These are phyloP conservation scores for Mytilinidion resinicola DNA, from an alignment of 495 filamentous ascomycete species.

Conservation along the genomic window DNA sequence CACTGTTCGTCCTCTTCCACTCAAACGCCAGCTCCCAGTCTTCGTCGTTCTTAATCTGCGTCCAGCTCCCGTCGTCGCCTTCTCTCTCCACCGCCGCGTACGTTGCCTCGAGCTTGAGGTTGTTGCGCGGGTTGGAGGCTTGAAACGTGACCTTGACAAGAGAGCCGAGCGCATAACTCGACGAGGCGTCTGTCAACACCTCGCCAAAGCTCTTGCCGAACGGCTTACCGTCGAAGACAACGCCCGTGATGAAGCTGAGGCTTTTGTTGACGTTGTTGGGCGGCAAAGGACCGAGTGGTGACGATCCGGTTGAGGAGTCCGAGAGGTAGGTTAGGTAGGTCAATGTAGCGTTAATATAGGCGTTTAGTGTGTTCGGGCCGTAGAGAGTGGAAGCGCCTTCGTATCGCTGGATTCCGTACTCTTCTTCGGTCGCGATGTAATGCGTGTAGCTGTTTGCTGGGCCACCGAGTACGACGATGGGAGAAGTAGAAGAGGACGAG, in stretches of 20 bases:
- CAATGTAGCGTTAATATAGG: slow-evolving; percentile 80
- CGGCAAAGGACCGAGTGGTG: slow-evolving; percentile 55
- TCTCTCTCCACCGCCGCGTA: slow-evolving; percentile 73
- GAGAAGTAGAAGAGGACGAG: slow-evolving; percentile 33
- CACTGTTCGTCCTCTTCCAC: slow-evolving; percentile 67
- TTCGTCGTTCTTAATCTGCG: slow-evolving; percentile 58
- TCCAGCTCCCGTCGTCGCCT: slow-evolving; percentile 51
- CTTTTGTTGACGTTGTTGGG: slow-evolving; percentile 77
- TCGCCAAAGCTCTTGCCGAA: slow-evolving; percentile 73
- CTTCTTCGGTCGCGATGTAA: slow-evolving; percentile 89
- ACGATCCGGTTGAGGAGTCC: slow-evolving; percentile 33
- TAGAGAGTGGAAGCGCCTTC: slow-evolving; percentile 94
- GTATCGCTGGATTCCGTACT: slow-evolving; percentile 86
- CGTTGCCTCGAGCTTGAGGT: slow-evolving; percentile 69
- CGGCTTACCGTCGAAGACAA: slow-evolving; percentile 67
- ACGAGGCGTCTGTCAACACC: slow-evolving; percentile 52
- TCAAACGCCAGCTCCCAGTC: slow-evolving; percentile 78
- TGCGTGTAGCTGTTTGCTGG: slow-evolving; percentile 95
- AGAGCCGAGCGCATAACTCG: slow-evolving; percentile 52
- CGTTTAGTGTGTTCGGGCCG: slow-evolving; percentile 83
- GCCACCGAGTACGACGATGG: slow-evolving; percentile 81
- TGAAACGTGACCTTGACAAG: slow-evolving; percentile 64
- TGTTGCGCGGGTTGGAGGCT: slow-evolving; percentile 86
- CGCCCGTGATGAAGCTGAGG: slow-evolving; percentile 72
- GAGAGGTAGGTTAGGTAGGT: slow-evolving; percentile 64